phyloP scores from a whole-genome alignment of 1,284 basidiomycete species.

The Austropuccinia psidii region DNA sequence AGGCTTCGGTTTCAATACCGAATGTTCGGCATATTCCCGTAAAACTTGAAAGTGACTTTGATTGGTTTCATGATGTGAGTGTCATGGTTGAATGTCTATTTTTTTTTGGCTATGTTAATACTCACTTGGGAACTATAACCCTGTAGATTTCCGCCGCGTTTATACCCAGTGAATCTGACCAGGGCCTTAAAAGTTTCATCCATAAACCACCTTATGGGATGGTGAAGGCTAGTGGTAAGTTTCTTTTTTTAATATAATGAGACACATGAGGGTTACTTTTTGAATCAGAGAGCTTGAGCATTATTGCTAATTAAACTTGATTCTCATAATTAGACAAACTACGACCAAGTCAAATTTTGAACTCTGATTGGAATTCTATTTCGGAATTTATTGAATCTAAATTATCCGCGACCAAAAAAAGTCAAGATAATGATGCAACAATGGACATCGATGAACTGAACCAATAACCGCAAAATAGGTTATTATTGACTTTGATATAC shows the following conservation, averaged over 20 bases:
- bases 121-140: no score
- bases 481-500: no score
- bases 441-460: no score
- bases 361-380: neutral
- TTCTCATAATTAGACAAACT: neutral
- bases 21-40: neutral
- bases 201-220: neutral
- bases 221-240: neutral
- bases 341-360: slow-evolving; percentile 2
- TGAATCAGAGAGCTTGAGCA: neutral
- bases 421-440: no score
- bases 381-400: neutral
- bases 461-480: no score
- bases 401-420: neutral
- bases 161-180: neutral
- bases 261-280: neutral
- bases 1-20: slow-evolving; percentile 15
- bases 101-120: neutral
- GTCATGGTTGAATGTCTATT: neutral
- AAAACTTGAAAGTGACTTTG: neutral
- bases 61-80: slow-evolving; percentile 3
- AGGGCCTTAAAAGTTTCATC: neutral
- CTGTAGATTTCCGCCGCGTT: neutral
- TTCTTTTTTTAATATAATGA: neutral
- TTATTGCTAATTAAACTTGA: no score